phyloP scores from a whole-genome alignment of 2,329 filamentous ascomycete species.

The Paramyrothecium roridum region DNA sequence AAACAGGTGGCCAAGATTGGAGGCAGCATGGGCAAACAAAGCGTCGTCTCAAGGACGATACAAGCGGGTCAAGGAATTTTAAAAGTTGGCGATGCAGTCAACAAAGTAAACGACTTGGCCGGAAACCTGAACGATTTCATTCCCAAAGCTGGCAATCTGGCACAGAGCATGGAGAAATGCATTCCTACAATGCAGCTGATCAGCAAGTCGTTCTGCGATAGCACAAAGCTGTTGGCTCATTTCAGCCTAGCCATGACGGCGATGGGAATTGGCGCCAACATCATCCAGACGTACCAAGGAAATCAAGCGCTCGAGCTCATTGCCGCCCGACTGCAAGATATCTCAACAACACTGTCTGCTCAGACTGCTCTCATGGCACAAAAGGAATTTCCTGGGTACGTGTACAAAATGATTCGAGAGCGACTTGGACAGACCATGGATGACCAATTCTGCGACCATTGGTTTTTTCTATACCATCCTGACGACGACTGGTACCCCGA shows the following conservation, averaged over 20 bases:
- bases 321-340: slow-evolving; percentile 28
- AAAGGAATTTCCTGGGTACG: slow-evolving; percentile 31
- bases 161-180: slow-evolving; percentile 15
- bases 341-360: slow-evolving; percentile 25
- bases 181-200: slow-evolving; percentile 30
- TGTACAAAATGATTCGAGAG: slow-evolving; percentile 33
- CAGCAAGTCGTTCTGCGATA: slow-evolving; percentile 29
- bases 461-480: slow-evolving; percentile 38
- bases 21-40: not conserved
- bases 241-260: slow-evolving; percentile 26
- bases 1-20: not conserved
- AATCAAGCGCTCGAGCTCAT: slow-evolving; percentile 31
- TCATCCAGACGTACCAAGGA: slow-evolving; percentile 31
- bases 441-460: slow-evolving; percentile 26
- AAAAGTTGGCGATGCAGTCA: slow-evolving; percentile 17
- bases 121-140: slow-evolving; percentile 8
- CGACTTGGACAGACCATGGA: slow-evolving; percentile 26
- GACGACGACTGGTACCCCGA: slow-evolving; percentile 38
- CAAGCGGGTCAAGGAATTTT: slow-evolving; percentile 20
- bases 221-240: slow-evolving; percentile 22
- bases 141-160: slow-evolving; percentile 15
- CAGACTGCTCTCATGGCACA: slow-evolving; percentile 32
- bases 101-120: slow-evolving; percentile 14
- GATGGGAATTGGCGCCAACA: slow-evolving; percentile 28
- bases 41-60: slow-evolving; percentile 11